Conservation (phyloP, 768 basidiomycete species). For the Kwoniella botswanensis region DNA sequence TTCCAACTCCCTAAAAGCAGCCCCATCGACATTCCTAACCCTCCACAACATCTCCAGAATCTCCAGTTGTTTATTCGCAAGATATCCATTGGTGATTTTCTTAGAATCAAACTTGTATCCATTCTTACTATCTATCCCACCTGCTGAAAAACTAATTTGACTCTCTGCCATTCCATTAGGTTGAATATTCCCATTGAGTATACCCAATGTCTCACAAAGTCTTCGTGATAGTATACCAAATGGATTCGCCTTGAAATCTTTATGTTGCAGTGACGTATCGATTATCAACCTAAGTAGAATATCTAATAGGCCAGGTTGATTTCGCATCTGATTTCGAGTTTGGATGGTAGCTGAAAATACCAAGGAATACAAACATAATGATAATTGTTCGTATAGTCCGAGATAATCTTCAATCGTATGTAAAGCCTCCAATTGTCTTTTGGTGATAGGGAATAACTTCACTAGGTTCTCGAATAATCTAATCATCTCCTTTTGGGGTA, state of each 20-base stretch:
- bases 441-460: constrained; percentile 79
- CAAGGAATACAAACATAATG: constrained; percentile 83
- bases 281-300: constrained; percentile 64
- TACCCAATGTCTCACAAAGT: constrained; percentile 56
- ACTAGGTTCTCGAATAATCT: constrained; percentile 72
- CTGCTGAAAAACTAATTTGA: constrained; percentile 37
- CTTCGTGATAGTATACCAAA: constrained; percentile 54
- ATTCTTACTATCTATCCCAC: constrained; percentile 27
- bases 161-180: constrained; percentile 22
- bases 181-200: constrained; percentile 46
- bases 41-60: constrained; percentile 29
- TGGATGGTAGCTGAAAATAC: constrained; percentile 79
- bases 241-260: constrained; percentile 35
- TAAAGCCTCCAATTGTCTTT: constrained; percentile 67
- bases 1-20: constrained; percentile 39
- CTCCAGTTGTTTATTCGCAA: constrained; percentile 40
- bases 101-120: constrained; percentile 45
- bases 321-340: constrained; percentile 73
- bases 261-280: constrained; percentile 22
- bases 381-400: constrained; percentile 75
- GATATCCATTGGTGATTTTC: constrained; percentile 41
- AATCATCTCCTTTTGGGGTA: constrained; percentile 68
- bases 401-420: constrained; percentile 68
- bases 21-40: constrained; percentile 32
- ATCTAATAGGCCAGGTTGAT: constrained; percentile 69